A percentile compares a stretch with the other conserved stretches of the same genome.
Evolutionary conservation across 805 yeast genomes (phyloP).

Genomic region (Grigorovia humatica): DNA sequence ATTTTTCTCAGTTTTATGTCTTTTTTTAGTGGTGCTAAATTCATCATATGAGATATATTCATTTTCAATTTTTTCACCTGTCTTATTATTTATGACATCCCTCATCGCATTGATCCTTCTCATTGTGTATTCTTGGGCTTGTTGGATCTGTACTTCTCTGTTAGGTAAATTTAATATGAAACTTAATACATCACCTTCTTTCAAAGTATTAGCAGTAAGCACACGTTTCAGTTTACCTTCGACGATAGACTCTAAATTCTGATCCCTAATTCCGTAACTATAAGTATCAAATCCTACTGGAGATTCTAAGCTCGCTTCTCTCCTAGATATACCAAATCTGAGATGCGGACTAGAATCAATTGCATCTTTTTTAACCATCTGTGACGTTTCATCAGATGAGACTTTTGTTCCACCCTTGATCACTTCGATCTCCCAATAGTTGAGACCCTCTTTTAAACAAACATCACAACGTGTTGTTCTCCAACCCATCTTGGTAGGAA

Average conservation of each 20-base stretch:
- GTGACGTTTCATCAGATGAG: background rate
- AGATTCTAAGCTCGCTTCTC: conserved; percentile 84
- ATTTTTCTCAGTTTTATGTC: conserved; percentile 7
- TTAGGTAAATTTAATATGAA: conserved; percentile 61
- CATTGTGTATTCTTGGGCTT: conserved; percentile 31
- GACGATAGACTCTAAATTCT: conserved; percentile 64
- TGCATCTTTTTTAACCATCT: conserved; percentile 12
- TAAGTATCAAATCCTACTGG: conserved; percentile 95
- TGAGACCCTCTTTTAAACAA: conserved; percentile 65
- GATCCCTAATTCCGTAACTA: conserved; percentile 84
- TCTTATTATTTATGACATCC: background rate
- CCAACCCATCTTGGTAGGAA: conserved; percentile 67
- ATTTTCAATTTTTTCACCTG: background rate
- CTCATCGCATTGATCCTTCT: conserved; percentile 22
- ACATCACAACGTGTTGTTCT: conserved; percentile 65
- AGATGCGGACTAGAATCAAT: conserved; percentile 43
- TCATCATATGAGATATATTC: background rate
- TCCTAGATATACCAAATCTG: conserved; percentile 70
- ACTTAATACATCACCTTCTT: conserved; percentile 77
- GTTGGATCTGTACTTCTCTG: conserved; percentile 34
- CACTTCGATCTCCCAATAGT: conserved; percentile 71
- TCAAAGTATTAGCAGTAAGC: conserved; percentile 35
- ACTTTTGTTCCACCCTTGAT: conserved; percentile 23
- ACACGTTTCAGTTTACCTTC: conserved; percentile 31
- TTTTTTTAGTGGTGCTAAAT: conserved; percentile 3